Percentiles rank a stretch among this genome's conserved stretches.
Conservation (phyloP, 2,329 filamentous ascomycete species). For the Nigrospora sphaerica region DNA sequence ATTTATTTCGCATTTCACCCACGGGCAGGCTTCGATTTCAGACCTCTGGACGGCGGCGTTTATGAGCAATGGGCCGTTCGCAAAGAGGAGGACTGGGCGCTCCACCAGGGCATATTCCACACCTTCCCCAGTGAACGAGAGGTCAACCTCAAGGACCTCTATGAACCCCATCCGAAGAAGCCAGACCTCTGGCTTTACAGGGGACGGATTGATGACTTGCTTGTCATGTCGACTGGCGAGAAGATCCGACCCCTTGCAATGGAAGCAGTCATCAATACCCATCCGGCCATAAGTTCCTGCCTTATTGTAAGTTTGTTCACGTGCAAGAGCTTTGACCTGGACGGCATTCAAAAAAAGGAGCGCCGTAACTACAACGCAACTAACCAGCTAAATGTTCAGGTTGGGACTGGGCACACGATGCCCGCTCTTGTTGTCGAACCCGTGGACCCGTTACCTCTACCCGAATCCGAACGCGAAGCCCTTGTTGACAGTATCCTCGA, state of each 20-base stretch:
- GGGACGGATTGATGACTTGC: constrained; percentile 22
- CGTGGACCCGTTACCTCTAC: too few relatives aligned
- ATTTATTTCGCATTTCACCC: constrained; percentile 8
- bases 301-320: too few relatives aligned
- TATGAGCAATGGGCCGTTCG: constrained; percentile 25
- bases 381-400: too few relatives aligned
- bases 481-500: too few relatives aligned
- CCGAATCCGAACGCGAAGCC: too few relatives aligned
- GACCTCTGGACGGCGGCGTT: constrained; percentile 14
- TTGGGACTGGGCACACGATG: too few relatives aligned
- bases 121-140: constrained; percentile 21
- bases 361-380: too few relatives aligned
- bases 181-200: constrained; percentile 11
- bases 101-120: constrained; percentile 17
- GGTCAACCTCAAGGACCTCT: constrained; percentile 27
- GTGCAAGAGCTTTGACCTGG: too few relatives aligned
- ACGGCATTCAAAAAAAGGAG: too few relatives aligned
- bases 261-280: constrained; percentile 7
- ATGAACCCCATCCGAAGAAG: constrained; percentile 16
- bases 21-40: constrained; percentile 10
- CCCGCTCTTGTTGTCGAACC: too few relatives aligned
- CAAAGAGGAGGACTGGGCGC: constrained; percentile 8
- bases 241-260: constrained; percentile 22
- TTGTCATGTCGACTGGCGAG: constrained; percentile 23
- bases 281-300: too few relatives aligned